Base-by-base conservation (phyloP, 208 protist genomes). In the Leishmania guyanensis region DNA sequence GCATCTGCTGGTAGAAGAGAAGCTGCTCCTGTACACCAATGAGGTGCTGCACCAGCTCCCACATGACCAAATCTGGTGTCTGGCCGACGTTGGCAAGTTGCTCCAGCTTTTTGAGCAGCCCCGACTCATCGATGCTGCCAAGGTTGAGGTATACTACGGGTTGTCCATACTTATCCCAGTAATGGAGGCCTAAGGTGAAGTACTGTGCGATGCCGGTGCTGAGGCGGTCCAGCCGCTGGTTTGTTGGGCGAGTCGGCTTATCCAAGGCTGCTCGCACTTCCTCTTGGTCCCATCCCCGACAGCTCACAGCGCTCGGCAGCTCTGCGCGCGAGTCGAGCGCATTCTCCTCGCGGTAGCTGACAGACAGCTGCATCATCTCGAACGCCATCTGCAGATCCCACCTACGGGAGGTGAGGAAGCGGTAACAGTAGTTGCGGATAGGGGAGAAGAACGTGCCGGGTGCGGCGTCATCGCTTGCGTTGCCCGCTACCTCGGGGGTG, bases 301-400 rank as follows among this genome's bases (percentile, higher is more conserved):
- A 53, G 5, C 78, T 82, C n/a, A 93, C 75, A 0, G 90, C 79
- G 17, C 78, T 46, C 5, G 90, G 90, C 53, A 91, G 84, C 39
- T 86, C 43, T 8, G 60, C 71, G 29, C 87, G 73, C 14, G 76
- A 69, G 71, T 95, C 89, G n/a, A 93, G 68, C 60, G 88, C 60
- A 51, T 86, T 29, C n/a, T 78, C 33, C 33, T 79, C 78, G 36
- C 90, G 89, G 65, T 91, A 90, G 62, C 72, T 53, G 36, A 88
- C 46, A 2, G 69, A 76, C 1, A 71, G 43, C 17, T 88, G 39
- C 16, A 88, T 17, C 90, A 95, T 93, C 58, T 85, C 84, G 12
- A 92, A 76, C 4, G 92, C 90, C 71, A 88, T 88, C 43, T 82
- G 77, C 22, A 93, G 74, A 51, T 94, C 74, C 90, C 90, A 95